These are phyloP conservation scores for Lolium multiflorum DNA, from an alignment of 176 grass and related monocot species.

Conservation along the genomic window DNA sequence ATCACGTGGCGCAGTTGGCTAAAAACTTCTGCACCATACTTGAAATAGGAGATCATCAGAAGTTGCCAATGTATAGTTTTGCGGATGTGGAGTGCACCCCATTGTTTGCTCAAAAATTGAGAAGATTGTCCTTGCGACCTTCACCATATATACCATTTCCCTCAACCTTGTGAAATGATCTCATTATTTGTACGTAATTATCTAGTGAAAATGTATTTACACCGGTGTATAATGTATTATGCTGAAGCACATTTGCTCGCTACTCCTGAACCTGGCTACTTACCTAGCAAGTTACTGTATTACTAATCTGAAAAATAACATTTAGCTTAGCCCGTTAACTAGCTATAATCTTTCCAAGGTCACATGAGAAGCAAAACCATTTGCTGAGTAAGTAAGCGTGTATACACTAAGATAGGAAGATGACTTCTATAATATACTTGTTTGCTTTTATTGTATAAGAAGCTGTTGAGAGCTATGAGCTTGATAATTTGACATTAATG, in stretches of 20 bases:
- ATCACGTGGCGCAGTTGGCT: background rate
- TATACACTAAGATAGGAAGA: slow-evolving; percentile 8
- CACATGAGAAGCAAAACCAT: background rate
- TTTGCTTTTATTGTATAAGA: slow-evolving; percentile 10
- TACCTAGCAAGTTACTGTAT: background rate
- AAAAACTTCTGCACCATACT: background rate
- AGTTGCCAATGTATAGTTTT: background rate
- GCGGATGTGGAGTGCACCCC: background rate
- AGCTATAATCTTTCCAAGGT: background rate
- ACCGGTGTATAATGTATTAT: background rate
- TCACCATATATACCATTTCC: background rate
- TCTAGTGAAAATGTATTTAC: slow-evolving; percentile 13
- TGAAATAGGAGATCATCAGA: background rate
- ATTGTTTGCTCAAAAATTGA: background rate
- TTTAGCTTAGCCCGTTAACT: slow-evolving; percentile 12
- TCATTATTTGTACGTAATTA: slow-evolving; percentile 11
- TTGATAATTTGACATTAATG: slow-evolving; percentile 34
- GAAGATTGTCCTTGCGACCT: background rate
- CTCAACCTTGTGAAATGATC: background rate
- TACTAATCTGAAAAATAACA: background rate
- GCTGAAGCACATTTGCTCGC: background rate
- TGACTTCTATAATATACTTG: background rate
- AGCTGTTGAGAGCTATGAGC: slow-evolving; percentile 17
- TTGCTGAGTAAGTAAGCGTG: background rate
- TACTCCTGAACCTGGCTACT: background rate